Conservation (phyloP, 495 filamentous ascomycete genomes). For the Neurospora hispaniola region DNA sequence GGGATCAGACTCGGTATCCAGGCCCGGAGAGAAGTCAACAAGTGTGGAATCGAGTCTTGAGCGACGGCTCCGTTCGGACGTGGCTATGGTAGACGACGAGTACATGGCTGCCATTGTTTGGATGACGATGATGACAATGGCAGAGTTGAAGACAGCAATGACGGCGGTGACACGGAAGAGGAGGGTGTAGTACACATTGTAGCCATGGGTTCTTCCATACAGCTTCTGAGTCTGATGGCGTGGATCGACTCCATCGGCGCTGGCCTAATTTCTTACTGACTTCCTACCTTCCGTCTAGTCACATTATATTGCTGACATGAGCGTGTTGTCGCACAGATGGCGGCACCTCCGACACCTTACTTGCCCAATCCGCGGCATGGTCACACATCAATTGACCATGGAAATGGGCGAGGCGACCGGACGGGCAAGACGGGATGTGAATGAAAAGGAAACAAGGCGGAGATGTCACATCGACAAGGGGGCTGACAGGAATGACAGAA, state of each 20-base stretch:
- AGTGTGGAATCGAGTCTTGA: background rate
- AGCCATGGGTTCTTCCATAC: background rate
- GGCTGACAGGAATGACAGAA: background rate
- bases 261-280: background rate
- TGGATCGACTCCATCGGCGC: background rate
- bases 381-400: background rate
- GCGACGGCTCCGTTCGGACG: background rate
- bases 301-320: background rate
- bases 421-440: background rate
- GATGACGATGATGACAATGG: background rate
- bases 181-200: background rate
- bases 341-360: background rate
- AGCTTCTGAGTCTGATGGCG: background rate
- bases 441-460: background rate
- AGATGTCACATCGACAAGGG: background rate
- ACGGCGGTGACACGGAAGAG: background rate
- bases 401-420: background rate
- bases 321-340: background rate
- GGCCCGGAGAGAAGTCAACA: background rate
- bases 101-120: background rate
- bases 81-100: background rate
- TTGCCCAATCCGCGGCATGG: background rate
- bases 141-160: background rate
- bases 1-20: background rate
- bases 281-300: background rate